Percentiles rank a stretch among this genome's conserved stretches.
Conservation (phyloP, 331 rosid species). For the Stylosanthes scabra region DNA sequence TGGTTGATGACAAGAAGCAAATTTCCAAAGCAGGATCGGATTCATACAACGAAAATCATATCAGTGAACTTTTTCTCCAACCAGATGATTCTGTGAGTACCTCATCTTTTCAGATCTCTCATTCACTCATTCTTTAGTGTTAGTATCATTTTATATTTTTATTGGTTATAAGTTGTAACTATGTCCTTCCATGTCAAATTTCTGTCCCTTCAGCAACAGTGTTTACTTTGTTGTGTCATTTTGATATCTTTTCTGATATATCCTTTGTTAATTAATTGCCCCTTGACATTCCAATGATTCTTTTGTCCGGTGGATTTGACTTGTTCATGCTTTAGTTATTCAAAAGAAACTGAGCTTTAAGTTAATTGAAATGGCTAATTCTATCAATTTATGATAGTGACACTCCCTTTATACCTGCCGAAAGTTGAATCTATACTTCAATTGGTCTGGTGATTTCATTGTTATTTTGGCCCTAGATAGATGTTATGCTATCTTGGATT, state of each 20-base stretch:
- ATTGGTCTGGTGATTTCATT: neutral
- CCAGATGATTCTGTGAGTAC: conserved; percentile 88
- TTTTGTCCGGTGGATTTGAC: neutral
- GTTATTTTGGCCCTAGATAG: neutral
- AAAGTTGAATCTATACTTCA: neutral
- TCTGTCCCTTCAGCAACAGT: neutral
- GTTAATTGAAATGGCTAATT: neutral
- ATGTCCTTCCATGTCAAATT: neutral
- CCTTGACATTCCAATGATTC: neutral
- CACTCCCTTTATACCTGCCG: neutral
- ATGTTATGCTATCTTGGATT: conserved; percentile 12
- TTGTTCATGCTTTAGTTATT: neutral
- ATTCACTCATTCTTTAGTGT: conserved; percentile 13
- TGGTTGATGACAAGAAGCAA: conserved; percentile 50
- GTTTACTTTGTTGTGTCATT: conserved; percentile 15
- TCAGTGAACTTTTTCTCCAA: conserved; percentile 61
- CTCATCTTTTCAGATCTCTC: conserved; percentile 31
- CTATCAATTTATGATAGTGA: neutral
- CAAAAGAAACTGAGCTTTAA: conserved; percentile 10
- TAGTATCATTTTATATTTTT: conserved; percentile 13
- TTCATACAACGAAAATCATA: conserved; percentile 45
- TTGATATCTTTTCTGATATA: conserved; percentile 13
- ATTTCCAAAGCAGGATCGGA: conserved; percentile 38
- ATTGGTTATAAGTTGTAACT: conserved; percentile 1
- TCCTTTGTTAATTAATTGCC: neutral